These are phyloP conservation scores for Opeltia flavorubescens DNA, from an alignment of 495 filamentous ascomycete species.

Conservation along the genomic window DNA sequence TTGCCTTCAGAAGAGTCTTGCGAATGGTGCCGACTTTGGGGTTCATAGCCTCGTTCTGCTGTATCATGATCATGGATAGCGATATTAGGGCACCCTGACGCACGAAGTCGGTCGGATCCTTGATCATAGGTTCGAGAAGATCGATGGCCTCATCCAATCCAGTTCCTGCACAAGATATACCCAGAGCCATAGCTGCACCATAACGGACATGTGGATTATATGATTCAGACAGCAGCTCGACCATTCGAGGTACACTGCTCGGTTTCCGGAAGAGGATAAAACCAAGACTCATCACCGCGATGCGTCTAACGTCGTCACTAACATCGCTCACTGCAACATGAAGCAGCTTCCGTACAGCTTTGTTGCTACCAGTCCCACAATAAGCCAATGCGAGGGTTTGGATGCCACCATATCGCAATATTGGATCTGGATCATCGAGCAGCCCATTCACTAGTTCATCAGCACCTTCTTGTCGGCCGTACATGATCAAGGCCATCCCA, in stretches of 20 bases:
- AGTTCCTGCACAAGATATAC: conserved; percentile 95
- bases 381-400: conserved; percentile 98
- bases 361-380: conserved; percentile 94
- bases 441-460: conserved; percentile 90
- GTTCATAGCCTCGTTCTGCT: conserved; percentile 95
- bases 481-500: conserved; percentile 98
- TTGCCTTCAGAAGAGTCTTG: conserved; percentile 78
- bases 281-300: conserved; percentile 95
- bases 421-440: conserved; percentile 84
- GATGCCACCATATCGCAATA: conserved; percentile 91
- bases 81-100: conserved; percentile 93
- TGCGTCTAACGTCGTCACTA: conserved; percentile 89
- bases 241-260: conserved; percentile 93
- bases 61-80: conserved; percentile 91
- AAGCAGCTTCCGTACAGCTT: conserved; percentile 92
- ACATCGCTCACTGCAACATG: conserved; percentile 97
- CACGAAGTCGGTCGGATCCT: conserved; percentile 97
- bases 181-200: conserved; percentile 94
- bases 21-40: conserved; percentile 71
- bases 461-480: conserved; percentile 82
- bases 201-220: conserved; percentile 99
- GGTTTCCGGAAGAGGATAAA: conserved; percentile 99
- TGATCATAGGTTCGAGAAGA: conserved; percentile 96
- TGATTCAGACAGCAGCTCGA: conserved; percentile 93
- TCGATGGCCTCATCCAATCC: conserved; percentile 95